Conservation (phyloP, 2,329 filamentous ascomycete genomes). For the Podosphaera xanthii region DNA sequence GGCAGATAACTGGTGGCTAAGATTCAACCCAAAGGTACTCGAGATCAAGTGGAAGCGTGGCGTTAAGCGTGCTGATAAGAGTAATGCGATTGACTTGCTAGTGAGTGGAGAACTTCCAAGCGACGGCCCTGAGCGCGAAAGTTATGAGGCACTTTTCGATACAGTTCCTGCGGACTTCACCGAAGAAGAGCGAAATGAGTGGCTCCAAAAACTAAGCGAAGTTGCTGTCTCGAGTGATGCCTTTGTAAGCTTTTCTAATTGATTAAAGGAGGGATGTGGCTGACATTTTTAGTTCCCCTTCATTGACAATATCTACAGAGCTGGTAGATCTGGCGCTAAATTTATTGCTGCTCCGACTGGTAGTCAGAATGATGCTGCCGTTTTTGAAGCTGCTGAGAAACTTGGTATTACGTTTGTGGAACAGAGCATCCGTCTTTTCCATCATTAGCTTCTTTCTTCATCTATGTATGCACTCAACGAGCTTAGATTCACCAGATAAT, state of each 20-base stretch:
- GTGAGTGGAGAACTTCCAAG: slow-evolving; percentile 77
- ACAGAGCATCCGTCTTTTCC: slow-evolving; percentile 84
- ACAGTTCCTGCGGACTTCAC: slow-evolving; percentile 69
- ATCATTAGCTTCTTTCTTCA: slow-evolving; percentile 39
- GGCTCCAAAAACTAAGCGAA: slow-evolving; percentile 59
- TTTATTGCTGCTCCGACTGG: slow-evolving; percentile 88
- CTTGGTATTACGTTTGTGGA: slow-evolving; percentile 85
- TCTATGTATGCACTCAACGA: not conserved
- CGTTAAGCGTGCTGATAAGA: slow-evolving; percentile 90
- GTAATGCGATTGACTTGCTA: slow-evolving; percentile 89
- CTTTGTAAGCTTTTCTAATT: slow-evolving; percentile 43
- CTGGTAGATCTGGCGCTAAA: slow-evolving; percentile 70
- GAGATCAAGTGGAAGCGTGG: slow-evolving; percentile 93
- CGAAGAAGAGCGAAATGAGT: slow-evolving; percentile 59
- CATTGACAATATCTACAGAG: slow-evolving; percentile 91
- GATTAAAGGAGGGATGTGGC: slow-evolving; percentile 1
- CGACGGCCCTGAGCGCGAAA: slow-evolving; percentile 59
- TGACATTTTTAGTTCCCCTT: slow-evolving; percentile 57
- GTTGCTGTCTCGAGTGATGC: slow-evolving; percentile 86
- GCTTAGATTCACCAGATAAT: not conserved
- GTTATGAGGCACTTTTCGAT: slow-evolving; percentile 78
- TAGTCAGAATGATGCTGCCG: slow-evolving; percentile 62
- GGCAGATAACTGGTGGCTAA: slow-evolving; percentile 98
- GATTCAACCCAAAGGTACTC: slow-evolving; percentile 79
- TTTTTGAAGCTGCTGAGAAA: slow-evolving; percentile 79